Conservation (phyloP, 129 eudicot genomes). For the sunflower (Helianthus annuus) region HanXRQr2.0-SUNRISE NC_035446.2:11632803-11633302, state of each 20-base stretch:
- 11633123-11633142: conserved; percentile 22
- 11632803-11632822: conserved; percentile 77
- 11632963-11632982: conserved; percentile 65
- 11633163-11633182: not conserved
- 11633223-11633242: too few species aligned
- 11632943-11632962: conserved; percentile 56
- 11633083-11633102: conserved; percentile 76
- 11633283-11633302: not conserved
- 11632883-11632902: not conserved
- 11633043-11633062: conserved; percentile 20
- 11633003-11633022: conserved; percentile 60
- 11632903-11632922: conserved; percentile 42
- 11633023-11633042: conserved; percentile 81
- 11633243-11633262: too few species aligned
- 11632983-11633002: conserved; percentile 84
- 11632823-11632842: conserved; percentile 55
- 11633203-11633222: not conserved
- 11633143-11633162: conserved; percentile 11
- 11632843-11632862: not conserved
- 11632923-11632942: conserved; percentile 71
- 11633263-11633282: too few species aligned
- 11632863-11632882: not conserved
- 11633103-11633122: conserved; percentile 3
- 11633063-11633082: conserved; percentile 73
- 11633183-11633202: not conserved